Evolutionary conservation across 768 basidiomycete species (phyloP).

Genomic region (Hericium alpestre): DNA sequence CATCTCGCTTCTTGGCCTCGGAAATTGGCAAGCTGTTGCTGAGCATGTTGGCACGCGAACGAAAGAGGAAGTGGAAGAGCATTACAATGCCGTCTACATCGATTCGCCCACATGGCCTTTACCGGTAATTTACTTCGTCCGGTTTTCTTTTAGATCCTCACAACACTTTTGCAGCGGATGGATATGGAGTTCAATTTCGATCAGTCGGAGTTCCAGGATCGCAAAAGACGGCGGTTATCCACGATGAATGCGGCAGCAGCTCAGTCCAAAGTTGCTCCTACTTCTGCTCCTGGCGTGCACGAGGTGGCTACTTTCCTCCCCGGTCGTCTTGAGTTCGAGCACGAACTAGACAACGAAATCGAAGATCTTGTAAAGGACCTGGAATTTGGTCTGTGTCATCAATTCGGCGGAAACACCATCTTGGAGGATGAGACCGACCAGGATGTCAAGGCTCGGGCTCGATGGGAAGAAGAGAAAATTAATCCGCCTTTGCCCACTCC

Average conservation of each 20-base stretch:
- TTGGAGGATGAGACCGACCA: conserved; percentile 68
- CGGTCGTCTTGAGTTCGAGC: conserved; percentile 96
- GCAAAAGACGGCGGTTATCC: conserved; percentile 83
- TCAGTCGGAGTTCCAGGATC: conserved; percentile 74
- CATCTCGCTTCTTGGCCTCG: conserved; percentile 75
- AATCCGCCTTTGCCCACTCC: conserved; percentile 15
- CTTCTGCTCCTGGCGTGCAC: conserved; percentile 84
- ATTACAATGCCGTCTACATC: conserved; percentile 77
- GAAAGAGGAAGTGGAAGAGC: conserved; percentile 85
- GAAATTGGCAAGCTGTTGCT: conserved; percentile 95
- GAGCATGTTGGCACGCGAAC: conserved; percentile 91
- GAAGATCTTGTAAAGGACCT: conserved; percentile 92
- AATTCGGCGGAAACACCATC: conserved; percentile 77
- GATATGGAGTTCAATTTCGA: conserved; percentile 61
- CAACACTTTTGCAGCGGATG: conserved; percentile 21
- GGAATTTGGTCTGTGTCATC: conserved; percentile 83
- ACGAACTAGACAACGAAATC: conserved; percentile 94
- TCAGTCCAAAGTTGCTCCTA: conserved; percentile 65
- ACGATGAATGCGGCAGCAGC: conserved; percentile 50
- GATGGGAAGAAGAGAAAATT: conserved; percentile 31
- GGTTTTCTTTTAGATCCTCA: conserved; percentile 8
- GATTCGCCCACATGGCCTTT: conserved; percentile 70
- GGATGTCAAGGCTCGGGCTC: conserved; percentile 48
- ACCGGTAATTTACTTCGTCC: conserved; percentile 42
- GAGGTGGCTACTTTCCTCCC: conserved; percentile 91